Evolutionary conservation across 768 basidiomycete species (phyloP), one percentile per base, ranked within the genome.

Genomic region (Termitomyces sp.): DNA sequence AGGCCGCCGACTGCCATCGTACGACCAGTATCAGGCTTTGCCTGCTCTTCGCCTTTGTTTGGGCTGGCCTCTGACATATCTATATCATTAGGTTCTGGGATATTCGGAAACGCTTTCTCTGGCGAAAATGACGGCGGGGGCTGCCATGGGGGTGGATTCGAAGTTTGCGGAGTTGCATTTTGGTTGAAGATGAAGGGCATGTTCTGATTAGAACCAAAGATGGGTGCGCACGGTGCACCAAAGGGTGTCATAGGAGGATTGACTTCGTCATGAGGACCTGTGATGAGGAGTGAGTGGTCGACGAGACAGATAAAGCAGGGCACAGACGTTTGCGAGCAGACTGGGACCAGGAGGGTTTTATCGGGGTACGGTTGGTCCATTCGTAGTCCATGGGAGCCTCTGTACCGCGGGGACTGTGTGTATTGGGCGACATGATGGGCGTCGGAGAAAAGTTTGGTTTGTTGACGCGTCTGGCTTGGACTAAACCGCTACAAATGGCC

Each of bases 301-400:
- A 54, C 44, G 11, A 37, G 54, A 52, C 49, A 34, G 44, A 37
- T 18, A 51, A 41, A 53, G 34, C 54, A 20, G 39, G 15, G 55
- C 22, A 74, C 83, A 66, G 76, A 91, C 89, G 86, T 81, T 91
- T 91, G 66, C 79, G 81, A 37, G 58, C 33, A 37, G 67, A 58
- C 18, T 64, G 60, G 34, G 80, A 81, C 89, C 88, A 90, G 2
- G 78, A 82, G 2, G 86, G 83, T 67, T 76, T 83, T 57, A 78
- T 72, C 39, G 72, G 69, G 56, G 82, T 80, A 27, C 90, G 80
- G 63, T 85, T 84, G 9, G 91, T 93, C 76, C 87, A 93, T 69
- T 93, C 85, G 72, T 86, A 94, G 72, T 94, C 91, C 92, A 94
- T 94, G 4, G 92, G 92, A 3, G 87, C 89, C 68, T 93, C 92